These are phyloP conservation scores for Lonicera japonica DNA, from an alignment of 129 eudicot genomes.

Conservation along the genomic window DNA sequence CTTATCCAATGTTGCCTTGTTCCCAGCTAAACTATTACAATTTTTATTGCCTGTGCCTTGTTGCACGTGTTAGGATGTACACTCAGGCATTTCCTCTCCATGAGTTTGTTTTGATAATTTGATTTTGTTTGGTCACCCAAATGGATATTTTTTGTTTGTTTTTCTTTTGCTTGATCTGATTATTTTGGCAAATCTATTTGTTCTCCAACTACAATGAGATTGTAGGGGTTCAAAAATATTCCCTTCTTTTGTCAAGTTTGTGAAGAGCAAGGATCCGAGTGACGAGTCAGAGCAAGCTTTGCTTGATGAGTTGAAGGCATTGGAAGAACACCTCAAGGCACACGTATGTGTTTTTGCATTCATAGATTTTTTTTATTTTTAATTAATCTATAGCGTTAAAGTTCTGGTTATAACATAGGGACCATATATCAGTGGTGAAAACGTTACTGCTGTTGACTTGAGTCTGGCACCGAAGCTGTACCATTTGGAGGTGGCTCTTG, in stretches of 20 bases:
- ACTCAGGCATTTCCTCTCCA: too few relatives aligned
- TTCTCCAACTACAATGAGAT: too few relatives aligned
- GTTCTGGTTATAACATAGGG: slow-evolving; percentile 30
- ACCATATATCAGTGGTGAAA: slow-evolving; percentile 62
- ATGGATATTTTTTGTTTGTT: too few relatives aligned
- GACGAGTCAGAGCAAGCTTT: slow-evolving; percentile 79
- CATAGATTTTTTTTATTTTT: background rate
- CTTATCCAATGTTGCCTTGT: too few relatives aligned
- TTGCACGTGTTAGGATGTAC: too few relatives aligned
- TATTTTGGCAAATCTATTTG: too few relatives aligned
- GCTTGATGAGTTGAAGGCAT: slow-evolving; percentile 66
- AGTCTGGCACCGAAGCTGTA: slow-evolving; percentile 73
- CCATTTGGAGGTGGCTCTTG: slow-evolving; percentile 75
- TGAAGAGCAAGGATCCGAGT: slow-evolving; percentile 73
- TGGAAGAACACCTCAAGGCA: slow-evolving; percentile 70
- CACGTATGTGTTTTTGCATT: slow-evolving; percentile 35
- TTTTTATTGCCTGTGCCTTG: too few relatives aligned
- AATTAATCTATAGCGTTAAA: background rate
- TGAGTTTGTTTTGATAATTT: too few relatives aligned
- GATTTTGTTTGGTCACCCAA: too few relatives aligned
- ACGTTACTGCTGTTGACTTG: slow-evolving; percentile 68
- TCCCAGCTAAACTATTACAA: too few relatives aligned
- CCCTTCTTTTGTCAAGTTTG: slow-evolving; percentile 55
- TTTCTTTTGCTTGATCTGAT: too few relatives aligned
- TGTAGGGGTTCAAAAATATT: slow-evolving; percentile 69